Base-by-base conservation (phyloP, 2,329 filamentous ascomycete species). In the Cercospora sp. region DNA sequence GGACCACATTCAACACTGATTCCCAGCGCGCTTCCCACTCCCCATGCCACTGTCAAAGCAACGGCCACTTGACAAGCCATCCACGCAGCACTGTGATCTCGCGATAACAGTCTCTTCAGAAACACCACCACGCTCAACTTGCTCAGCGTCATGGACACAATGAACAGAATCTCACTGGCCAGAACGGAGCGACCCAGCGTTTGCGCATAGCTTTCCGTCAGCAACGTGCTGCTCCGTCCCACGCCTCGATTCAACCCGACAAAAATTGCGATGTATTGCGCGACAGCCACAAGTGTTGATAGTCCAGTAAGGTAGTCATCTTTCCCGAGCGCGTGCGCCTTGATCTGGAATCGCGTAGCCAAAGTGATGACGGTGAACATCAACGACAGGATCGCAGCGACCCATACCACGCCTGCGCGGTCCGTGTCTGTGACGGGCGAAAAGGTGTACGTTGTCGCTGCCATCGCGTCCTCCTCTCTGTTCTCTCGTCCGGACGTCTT, bases 81-180 rank as follows among this genome's bases (percentile, higher is more conserved):
- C 64, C 72, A 72, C 9, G 72, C 72, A 16, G 39, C 60, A 26
- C 69, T 70, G 51, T 68, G 69, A 16, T 77, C 73, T 9, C 70
- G 71, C 18, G 75, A 74, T 63, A 77, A 76, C 16, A 78, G 69
- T 7, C 76, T 72, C 58, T 74, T 74, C 70, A 78, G 73, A 30
- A 78, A 74, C 26, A 72, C 70, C 10, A 77, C 70, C 61, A 78
- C 74, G 20, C 75, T 75, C 65, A 69, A 66, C 67, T 78, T 78
- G 28, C 75, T 72, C 31, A 75, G 66, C 13, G 68, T 71, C 18
- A 76, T 60, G 7, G 72, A 61, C 10, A 72, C 23, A 30, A 78
- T 72, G 64, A 77, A 72, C 28, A 77, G 66, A 16, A 75, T 69
- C 42, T 74, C 69, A 26, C 72, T 72, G 12, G 72, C 72, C 58